Base-by-base conservation (phyloP, 225 moss, liverwort and hornwort genomes). In the Pseudisothecium myosuroides region DNA sequence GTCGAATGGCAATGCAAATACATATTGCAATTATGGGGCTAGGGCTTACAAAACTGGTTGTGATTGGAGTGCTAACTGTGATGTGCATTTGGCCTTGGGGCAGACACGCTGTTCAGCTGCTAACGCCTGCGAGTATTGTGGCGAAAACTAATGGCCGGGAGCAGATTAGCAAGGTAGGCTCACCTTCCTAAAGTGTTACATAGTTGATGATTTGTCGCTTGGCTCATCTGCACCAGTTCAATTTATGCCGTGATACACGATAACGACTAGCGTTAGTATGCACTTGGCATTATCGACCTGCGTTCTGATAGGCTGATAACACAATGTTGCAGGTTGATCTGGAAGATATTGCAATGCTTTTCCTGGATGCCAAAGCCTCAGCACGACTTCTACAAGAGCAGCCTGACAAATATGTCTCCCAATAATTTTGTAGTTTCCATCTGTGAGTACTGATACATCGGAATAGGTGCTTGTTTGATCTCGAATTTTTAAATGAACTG, bases 61-160 rank as follows among this genome's bases (percentile, higher is more conserved):
- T 87, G 45, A 85, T 85, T 68, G 54, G 17, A 87, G 31, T 80
- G 77, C 85, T 89, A 86, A 90, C 39, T 68, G 4, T 87, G 64
- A 81, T 59, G 45, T 86, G 15, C 37, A 28, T 63, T 85, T 87
- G 66, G 17, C 41, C 55, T 85, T 79, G 83, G 72, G 76, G 29
- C 93, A 98, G 96, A 93, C 98, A 98, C 87, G 97, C 96, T 39
- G 96, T 98, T 84, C 98, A 98, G 89, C 90, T 98, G 83, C 87
- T 98, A 88, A 98, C 97, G 76, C 96, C 97, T 84, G 93, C 97
- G 52, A 96, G 94, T 91, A 95, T 98, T 84, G 96, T 98, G 41
- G 97, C 98, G 13, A 96, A 93, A 87, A 96, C 98, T 47, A 96
- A 97, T 91, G 98, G 96, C 28, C 97, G 97, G 81, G 97, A 98